A percentile compares a stretch with the other conserved stretches of the same genome.
These are phyloP conservation scores for Aspergillus pseudotamarii DNA, from an alignment of 2,329 filamentous ascomycete species.

Conservation along the genomic window DNA sequence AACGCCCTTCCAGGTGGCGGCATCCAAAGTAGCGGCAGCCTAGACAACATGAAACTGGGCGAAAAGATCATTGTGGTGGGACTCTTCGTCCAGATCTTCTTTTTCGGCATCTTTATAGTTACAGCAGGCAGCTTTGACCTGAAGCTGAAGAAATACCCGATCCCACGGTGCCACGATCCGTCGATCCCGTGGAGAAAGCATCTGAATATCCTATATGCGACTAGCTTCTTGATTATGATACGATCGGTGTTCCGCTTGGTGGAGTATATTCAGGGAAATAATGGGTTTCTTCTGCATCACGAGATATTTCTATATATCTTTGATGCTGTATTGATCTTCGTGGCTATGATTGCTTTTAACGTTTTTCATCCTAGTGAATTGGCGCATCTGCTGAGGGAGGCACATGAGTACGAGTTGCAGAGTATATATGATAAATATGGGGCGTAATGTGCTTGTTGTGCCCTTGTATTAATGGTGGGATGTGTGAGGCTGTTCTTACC, in stretches of 20 bases:
- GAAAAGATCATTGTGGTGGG: constrained; percentile 56
- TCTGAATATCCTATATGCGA: constrained; percentile 15
- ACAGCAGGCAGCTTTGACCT: constrained; percentile 10
- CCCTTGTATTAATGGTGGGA: no score
- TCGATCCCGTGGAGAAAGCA: constrained; percentile 12
- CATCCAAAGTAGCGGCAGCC: constrained; percentile 14
- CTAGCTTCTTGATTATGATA: constrained; percentile 16
- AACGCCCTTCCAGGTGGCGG: background rate
- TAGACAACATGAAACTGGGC: constrained; percentile 16
- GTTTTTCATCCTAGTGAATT: constrained; percentile 4
- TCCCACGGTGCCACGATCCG: background rate
- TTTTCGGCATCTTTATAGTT: constrained; percentile 58
- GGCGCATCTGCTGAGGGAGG: no score
- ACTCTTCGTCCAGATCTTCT: constrained; percentile 59
- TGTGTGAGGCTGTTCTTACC: no score
- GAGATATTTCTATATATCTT: constrained; percentile 19
- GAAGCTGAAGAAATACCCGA: constrained; percentile 7
- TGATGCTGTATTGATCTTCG: constrained; percentile 19
- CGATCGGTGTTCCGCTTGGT: constrained; percentile 15
- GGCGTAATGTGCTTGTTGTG: no score
- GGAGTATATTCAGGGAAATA: constrained; percentile 11
- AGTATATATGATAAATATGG: no score
- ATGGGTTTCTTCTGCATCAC: constrained; percentile 9
- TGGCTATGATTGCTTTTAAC: constrained; percentile 14
- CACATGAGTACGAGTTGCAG: no score